Percentiles rank a stretch among this genome's conserved stretches.
Evolutionary conservation across 768 basidiomycete genomes (phyloP).

Genomic region (Panellus pusillus): DNA sequence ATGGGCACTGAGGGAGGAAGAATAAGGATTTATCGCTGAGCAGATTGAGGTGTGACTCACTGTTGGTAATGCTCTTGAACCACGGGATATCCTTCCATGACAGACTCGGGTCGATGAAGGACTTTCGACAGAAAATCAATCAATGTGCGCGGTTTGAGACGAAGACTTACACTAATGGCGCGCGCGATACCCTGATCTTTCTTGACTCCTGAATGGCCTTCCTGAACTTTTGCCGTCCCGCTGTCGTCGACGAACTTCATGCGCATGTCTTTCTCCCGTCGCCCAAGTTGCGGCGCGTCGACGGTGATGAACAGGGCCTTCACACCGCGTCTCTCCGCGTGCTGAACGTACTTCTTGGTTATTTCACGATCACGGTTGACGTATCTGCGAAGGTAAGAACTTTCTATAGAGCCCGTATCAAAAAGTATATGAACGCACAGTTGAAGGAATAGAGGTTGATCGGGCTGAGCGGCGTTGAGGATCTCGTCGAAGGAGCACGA

Average conservation of each 20-base stretch:
- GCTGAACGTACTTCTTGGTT: constrained; percentile 83
- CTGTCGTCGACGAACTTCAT: constrained; percentile 88
- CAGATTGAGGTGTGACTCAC: constrained; percentile 28
- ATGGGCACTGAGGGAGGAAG: constrained; percentile 57
- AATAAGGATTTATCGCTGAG: constrained; percentile 34
- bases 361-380: constrained; percentile 89
- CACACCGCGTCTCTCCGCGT: constrained; percentile 88
- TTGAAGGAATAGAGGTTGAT: constrained; percentile 85
- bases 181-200: constrained; percentile 90
- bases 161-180: constrained; percentile 75
- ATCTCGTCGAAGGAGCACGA: constrained; percentile 97
- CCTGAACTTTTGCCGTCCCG: constrained; percentile 49
- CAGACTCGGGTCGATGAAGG: constrained; percentile 92
- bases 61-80: constrained; percentile 78
- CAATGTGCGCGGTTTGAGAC: background rate
- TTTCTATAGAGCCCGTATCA: background rate
- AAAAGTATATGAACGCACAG: constrained; percentile 45
- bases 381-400: constrained; percentile 47
- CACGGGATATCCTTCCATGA: constrained; percentile 85
- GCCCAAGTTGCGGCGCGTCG: constrained; percentile 94
- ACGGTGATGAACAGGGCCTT: constrained; percentile 97
- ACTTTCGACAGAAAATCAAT: constrained; percentile 40
- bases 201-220: constrained; percentile 61
- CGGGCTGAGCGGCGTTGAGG: constrained; percentile 78
- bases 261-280: constrained; percentile 96